Evolutionary conservation across 768 basidiomycete genomes (phyloP), one percentile per base, ranked within the genome.

Genomic region (Podaxis sp.): DNA sequence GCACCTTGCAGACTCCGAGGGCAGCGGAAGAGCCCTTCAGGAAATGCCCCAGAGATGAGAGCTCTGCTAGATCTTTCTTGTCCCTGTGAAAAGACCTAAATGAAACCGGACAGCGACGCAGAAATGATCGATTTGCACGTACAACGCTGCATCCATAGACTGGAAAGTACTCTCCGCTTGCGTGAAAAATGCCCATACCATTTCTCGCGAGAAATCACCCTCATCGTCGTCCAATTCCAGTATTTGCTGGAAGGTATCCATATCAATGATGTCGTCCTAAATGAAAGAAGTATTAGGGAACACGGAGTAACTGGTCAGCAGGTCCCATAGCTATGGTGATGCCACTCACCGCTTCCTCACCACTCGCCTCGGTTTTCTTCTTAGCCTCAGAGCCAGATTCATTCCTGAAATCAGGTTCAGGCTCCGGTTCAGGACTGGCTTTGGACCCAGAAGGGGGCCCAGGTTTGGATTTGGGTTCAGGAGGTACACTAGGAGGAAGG

Each of bases 11-110:
- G 33, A 96, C 85, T 28, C 97, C 96, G 50, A 99, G 83, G 2
- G 96, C 93, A 30, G 96, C 96, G 12, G 95, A 96, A 2, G 96
- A 98, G 52, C 96, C 96, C 75, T 99, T 99, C 71, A 99, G 87
- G 77, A 93, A 99, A 76, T 99, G 96, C 0, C 96, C 97, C 10
- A 90, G 81, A 17, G 78, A 76, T 2, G 91, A 89, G 17, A 99
- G 84, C 60, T 83, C 72, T 10, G 69, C 66, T 10, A 96, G 83
- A 66, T 95, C 83, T 65, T 87, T 82, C 24, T 69, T 73, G 41
- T 69, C 68, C 65, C 91, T 93, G 73, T 54, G 20, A 65, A 66
- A 53, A 62, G 66, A 63, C 62, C 17, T 44, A 67, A 55, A 56
- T 58, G 53, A 37, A 57, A 36, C 15, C 48, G 59, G 54, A 57